Base-by-base conservation (phyloP, 495 filamentous ascomycete species). In the Neurospora sp. region DNA sequence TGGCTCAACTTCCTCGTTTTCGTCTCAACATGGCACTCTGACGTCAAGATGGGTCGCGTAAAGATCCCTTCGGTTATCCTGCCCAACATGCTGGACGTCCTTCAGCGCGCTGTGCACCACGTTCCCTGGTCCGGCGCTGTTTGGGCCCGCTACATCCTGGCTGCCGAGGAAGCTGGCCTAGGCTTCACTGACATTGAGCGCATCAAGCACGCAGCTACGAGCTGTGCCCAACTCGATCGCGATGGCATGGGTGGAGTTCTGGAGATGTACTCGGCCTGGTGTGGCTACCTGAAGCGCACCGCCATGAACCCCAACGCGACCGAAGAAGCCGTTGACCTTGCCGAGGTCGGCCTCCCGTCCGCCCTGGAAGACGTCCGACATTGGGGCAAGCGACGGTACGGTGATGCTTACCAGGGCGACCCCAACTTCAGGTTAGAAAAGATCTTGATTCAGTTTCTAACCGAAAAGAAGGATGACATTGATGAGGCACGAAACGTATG, bases 161-260 rank as follows among this genome's bases (percentile, higher is more conserved):
- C 88, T 22, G 89, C 92, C 12, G 96, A 98, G 82, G 88, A 89
- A 40, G 91, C 91, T 70, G 87, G 88, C 18, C 86, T 89, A 76
- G 83, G 89, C 3, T 97, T 94, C 76, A 80, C 89, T n/a, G 91
- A 90, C 38, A 92, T 98, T 53, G 92, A 94, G 74, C 85, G 89
- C 41, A 93, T 97, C 78, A 99, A 99, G 79, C 93, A 98, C 78
- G 91, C 88, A 68, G 96, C 96, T 4, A 98, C 94, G 1, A 92
- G 89, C 77, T 93, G 91, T 11, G 90, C 91, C 8, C 85, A 94
- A 27, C 87, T 97, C 11, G 87, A 89, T 75, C 81, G 86, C 39
- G 82, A 88, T 59, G 94, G 93, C 20, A 89, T 97, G 87, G 89
- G 92, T 61, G 92, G 94, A 74, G 89, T 97, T 4, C 82, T 98